Evolutionary conservation across 2,329 filamentous ascomycete genomes (phyloP).

Genomic region (Aspergillaceae sp.): DNA sequence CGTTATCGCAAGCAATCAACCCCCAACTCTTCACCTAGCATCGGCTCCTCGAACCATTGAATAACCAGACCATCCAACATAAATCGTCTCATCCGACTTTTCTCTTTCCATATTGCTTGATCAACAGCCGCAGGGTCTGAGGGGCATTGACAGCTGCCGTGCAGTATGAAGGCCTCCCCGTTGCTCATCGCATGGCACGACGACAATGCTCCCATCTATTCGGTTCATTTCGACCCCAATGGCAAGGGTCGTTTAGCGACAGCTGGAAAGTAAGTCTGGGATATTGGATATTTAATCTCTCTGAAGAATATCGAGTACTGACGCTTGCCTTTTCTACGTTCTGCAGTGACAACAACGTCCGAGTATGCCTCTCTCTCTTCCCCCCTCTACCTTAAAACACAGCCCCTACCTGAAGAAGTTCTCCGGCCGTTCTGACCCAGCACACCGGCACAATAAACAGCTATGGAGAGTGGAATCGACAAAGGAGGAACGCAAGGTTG

Average conservation of each 20-base stretch:
- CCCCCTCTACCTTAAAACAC: neutral
- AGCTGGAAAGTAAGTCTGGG: constrained; percentile 58
- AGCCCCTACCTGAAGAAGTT: too few relatives aligned
- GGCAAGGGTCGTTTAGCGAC: constrained; percentile 89
- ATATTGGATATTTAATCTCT: neutral
- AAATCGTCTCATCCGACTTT: neutral
- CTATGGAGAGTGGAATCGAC: constrained; percentile 84
- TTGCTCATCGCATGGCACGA: constrained; percentile 99
- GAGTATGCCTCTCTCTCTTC: constrained; percentile 49
- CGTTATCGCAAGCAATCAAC: neutral
- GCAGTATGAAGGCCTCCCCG: constrained; percentile 83
- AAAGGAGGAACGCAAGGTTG: constrained; percentile 78
- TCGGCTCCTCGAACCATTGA: neutral
- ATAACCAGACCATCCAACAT: too few relatives aligned
- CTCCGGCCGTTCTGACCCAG: constrained; percentile 24
- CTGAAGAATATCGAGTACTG: neutral
- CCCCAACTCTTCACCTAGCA: neutral
- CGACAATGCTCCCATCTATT: constrained; percentile 93
- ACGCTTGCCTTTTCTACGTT: constrained; percentile 9
- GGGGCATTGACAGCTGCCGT: constrained; percentile 20
- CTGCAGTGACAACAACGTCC: constrained; percentile 74
- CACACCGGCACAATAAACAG: constrained; percentile 35
- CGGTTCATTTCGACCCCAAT: constrained; percentile 87
- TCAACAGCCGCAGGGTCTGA: constrained; percentile 4
- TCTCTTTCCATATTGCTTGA: neutral